These are phyloP conservation scores for Thermothelomyces thermophilus DNA, from an alignment of 2,329 filamentous ascomycete genomes.

Conservation along the genomic window DNA sequence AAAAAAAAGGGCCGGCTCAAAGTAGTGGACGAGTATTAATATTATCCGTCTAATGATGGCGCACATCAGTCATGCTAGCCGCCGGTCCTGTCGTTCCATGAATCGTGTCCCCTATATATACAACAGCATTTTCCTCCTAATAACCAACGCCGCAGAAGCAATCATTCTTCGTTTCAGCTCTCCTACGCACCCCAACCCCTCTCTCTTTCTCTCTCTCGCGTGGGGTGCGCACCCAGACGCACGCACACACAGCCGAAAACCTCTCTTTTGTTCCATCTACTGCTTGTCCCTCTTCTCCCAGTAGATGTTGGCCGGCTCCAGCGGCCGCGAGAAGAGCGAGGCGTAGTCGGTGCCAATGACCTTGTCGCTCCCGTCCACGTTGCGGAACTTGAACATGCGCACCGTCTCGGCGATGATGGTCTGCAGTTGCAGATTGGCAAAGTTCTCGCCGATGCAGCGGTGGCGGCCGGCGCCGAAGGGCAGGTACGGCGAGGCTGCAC, in stretches of 20 bases:
- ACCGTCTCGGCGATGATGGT: constrained; percentile 75
- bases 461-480: constrained; percentile 92
- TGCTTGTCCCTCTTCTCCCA: constrained; percentile 63
- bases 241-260: too few species aligned
- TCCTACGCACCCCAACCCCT: too few species aligned
- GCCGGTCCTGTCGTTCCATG: not conserved
- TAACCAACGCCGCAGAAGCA: not conserved
- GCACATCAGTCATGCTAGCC: too few species aligned
- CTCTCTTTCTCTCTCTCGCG: too few species aligned
- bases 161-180: not conserved
- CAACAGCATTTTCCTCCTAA: not conserved
- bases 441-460: constrained; percentile 93
- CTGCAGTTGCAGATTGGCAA: constrained; percentile 86
- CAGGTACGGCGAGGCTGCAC: constrained; percentile 80
- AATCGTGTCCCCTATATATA: not conserved
- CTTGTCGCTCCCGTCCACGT: constrained; percentile 61
- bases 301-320: constrained; percentile 63
- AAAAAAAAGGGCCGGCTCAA: too few species aligned
- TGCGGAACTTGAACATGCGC: constrained; percentile 72
- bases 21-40: not conserved
- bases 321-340: constrained; percentile 66
- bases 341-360: constrained; percentile 64
- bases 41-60: not conserved
- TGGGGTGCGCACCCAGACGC: too few species aligned
- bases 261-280: not conserved